A percentile compares a stretch with the other conserved stretches of the same genome.
phyloP scores from a whole-genome alignment of 2,329 filamentous ascomycete species.

The Aspergillus transmontanensis region DNA sequence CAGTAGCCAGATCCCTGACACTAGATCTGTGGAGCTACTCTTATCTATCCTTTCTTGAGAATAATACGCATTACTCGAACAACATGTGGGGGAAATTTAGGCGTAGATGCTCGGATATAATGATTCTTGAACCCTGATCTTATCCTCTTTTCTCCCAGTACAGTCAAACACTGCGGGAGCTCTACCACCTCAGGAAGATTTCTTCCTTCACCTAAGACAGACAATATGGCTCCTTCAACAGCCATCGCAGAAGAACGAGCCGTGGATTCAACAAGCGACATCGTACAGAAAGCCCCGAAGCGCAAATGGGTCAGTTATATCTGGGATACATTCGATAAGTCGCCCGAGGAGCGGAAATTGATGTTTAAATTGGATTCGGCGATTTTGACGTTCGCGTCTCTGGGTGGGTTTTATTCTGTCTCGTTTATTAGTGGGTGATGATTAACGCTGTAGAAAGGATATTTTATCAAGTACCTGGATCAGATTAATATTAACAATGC shows the following conservation, averaged over 20 bases:
- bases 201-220: background rate
- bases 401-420: slow-evolving; percentile 31
- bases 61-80: background rate
- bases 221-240: slow-evolving; percentile 22
- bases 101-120: background rate
- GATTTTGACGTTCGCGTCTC: slow-evolving; percentile 51
- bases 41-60: background rate
- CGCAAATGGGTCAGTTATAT: slow-evolving; percentile 53
- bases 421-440: no score
- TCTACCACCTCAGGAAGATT: background rate
- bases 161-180: background rate
- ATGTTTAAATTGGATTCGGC: slow-evolving; percentile 54
- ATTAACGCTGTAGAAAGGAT: slow-evolving; percentile 35
- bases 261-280: slow-evolving; percentile 9
- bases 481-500: slow-evolving; percentile 51
- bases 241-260: slow-evolving; percentile 17
- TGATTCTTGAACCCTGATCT: background rate
- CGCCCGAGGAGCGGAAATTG: slow-evolving; percentile 51
- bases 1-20: background rate
- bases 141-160: background rate
- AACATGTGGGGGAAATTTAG: background rate
- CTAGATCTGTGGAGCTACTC: background rate
- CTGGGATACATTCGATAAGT: slow-evolving; percentile 58
- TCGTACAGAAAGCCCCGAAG: slow-evolving; percentile 31
- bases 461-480: slow-evolving; percentile 55